These are phyloP conservation scores for Sextonia rubra DNA, from an alignment of 164 flowering plant genomes.

Conservation along the genomic window DNA sequence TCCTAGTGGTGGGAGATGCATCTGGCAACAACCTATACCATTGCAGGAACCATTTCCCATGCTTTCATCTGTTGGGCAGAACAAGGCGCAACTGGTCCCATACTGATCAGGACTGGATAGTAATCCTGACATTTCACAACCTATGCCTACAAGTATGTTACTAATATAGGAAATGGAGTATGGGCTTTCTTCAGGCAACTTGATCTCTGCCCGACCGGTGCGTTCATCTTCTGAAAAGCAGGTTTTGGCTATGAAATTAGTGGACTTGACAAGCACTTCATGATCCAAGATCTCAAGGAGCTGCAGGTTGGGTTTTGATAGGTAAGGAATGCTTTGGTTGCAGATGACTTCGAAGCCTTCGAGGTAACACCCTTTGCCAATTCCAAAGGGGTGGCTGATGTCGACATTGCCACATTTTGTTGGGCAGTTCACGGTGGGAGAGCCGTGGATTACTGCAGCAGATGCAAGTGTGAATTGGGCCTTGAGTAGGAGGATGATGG, in stretches of 20 bases:
- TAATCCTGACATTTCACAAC: not conserved
- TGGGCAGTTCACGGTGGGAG: not conserved
- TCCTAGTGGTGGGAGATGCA: not conserved
- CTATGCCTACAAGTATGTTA: not conserved
- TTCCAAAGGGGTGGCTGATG: slow-evolving; percentile 4
- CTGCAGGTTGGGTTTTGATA: slow-evolving; percentile 1
- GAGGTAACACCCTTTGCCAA: not conserved
- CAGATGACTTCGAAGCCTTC: slow-evolving; percentile 9
- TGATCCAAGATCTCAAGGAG: not conserved
- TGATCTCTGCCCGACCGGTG: not conserved
- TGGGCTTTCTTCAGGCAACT: slow-evolving; percentile 2
- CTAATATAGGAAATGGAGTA: not conserved
- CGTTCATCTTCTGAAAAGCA: not conserved
- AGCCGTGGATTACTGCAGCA: not conserved
- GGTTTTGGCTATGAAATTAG: not conserved
- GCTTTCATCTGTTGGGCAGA: not conserved
- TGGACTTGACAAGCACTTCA: slow-evolving; percentile 4
- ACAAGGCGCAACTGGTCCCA: not conserved
- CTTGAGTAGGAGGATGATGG: not conserved
- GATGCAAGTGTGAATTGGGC: not conserved
- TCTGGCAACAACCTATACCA: slow-evolving; percentile 10
- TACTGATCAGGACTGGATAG: not conserved
- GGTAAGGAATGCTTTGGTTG: not conserved
- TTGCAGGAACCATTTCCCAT: not conserved
- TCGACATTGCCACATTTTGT: not conserved